Evolutionary conservation across 2,329 filamentous ascomycete genomes (phyloP), one percentile per base, ranked within the genome.

Genomic region (Onygenales sp.): DNA sequence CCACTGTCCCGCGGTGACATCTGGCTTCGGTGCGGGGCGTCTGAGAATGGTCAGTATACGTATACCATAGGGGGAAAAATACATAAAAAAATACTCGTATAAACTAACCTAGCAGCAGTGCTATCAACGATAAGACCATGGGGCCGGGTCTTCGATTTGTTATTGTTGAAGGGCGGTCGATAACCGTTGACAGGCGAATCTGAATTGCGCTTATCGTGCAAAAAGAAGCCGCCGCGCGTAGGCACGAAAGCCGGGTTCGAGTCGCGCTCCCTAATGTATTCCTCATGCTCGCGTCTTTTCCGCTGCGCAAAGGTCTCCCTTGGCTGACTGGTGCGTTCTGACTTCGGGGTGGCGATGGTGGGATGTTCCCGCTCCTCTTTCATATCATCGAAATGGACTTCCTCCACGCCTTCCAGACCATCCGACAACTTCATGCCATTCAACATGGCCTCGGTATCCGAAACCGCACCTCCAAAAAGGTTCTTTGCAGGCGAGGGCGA

Each of bases 191-290:
- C 80, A 59, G 84, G 82, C 44, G 85, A 81, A n/a, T 86, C 86
- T 53, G 86, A 82, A 61, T 89, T 85, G 57, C 89, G 82, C 64
- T 93, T 89, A 27, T 97, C 93, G 70, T 97, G 92, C 82, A 97
- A 90, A 75, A 96, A 97, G 76, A 97, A 97, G 57, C 88, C 86
- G 55, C 93, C 93, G 60, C 92, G 80, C 65, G 94, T 96, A 52
- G 93, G 92, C 53, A 96, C 92, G 72, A 95, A 95, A 9, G 91
- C 84, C 38, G 92, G 92, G 68, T 95, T 89, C 62, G 89, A 84
- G 66, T 95, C 89, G 61, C 89, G 82, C 69, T 88, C 88, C 72
- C 86, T 89, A 72, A 86, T 84, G 73, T 95, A 94, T 65, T 95
- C 89, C 59, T 95, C 90, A 64, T 95, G 89, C 65, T 96, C 91